Base-by-base conservation (phyloP, 352 stramenopile species). In the Phytophthora syringae region DNA sequence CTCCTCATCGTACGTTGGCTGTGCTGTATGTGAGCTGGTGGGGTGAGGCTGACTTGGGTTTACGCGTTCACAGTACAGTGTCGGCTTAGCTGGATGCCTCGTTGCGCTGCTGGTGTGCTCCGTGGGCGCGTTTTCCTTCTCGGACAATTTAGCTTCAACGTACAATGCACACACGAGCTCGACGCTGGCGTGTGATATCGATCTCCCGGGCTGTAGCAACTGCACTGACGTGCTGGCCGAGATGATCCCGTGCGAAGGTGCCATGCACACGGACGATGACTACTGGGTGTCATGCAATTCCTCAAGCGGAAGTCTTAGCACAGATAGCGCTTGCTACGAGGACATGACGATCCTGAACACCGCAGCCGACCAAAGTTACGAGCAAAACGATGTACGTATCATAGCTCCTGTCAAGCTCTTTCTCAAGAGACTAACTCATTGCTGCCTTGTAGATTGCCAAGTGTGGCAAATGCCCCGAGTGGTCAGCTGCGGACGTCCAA, bases 381-480 rank as follows among this genome's bases (percentile, higher is more conserved):
- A 77, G 39, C 53, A 70, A 32, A 93, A 84, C 48, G 84, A 93
- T 58, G 82, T 90, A 77, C 54, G 79, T 83, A 16, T 57, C n/a
- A 21, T 32, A 25, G 13, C 24, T 43, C n/a, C 39, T 45, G 7
- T 16, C 1, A 10, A 22, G 16, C 9, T 20, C 5, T 10, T 32
- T 24, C 3, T 6, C 2, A 10, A 50, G 37, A 12, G n/a, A 52
- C n/a, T 74, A 27, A 67, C 28, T 66, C 27, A 60, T 9, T 40
- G 40, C 15, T 44, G 5, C 34, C 7, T 16, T 65, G 27, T 50
- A 90, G 83, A 85, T 94, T 45, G 85, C 83, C 1, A 70, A 64
- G 21, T 95, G 88, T 27, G 77, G 82, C 39, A 82, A 88, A 45
- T 95, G 88, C 45, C 86, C 88, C 34, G 81, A 95, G 64, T 95